Conservation (phyloP, 805 yeast genomes). For the Barnettozyma pratensis region DNA sequence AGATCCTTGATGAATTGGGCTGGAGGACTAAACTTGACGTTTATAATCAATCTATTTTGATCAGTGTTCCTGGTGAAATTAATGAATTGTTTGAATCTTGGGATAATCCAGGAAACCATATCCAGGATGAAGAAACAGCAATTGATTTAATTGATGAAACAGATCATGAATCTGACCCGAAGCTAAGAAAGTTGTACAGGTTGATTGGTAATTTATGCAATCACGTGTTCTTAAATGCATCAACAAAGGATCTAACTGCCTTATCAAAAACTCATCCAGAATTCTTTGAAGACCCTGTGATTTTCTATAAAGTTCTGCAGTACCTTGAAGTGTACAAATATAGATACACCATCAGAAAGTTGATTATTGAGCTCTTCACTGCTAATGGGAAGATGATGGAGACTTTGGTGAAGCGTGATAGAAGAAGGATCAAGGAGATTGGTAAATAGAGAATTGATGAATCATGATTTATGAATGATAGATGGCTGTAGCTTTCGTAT, state of each 20-base stretch:
- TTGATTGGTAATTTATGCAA: conserved; percentile 53
- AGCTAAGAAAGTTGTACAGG: conserved; percentile 26
- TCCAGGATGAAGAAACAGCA: conserved; percentile 7
- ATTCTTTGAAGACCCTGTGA: conserved; percentile 48
- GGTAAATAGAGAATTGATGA: not conserved
- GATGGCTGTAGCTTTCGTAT: too few relatives aligned
- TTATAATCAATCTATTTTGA: conserved; percentile 38
- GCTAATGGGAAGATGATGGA: conserved; percentile 46
- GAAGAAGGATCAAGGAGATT: conserved; percentile 25
- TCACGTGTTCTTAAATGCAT: conserved; percentile 45
- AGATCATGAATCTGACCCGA: conserved; percentile 22
- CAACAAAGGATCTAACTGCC: conserved; percentile 51
- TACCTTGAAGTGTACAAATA: conserved; percentile 54
- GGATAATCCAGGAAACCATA: conserved; percentile 1
- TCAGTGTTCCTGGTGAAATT: conserved; percentile 34
- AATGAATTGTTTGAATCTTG: conserved; percentile 25
- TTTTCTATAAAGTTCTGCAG: conserved; percentile 48
- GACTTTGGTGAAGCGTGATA: conserved; percentile 40
- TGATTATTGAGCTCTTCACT: conserved; percentile 60
- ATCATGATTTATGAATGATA: not conserved
- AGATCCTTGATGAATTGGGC: conserved; percentile 72
- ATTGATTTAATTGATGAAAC: conserved; percentile 11
- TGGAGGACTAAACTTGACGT: conserved; percentile 57
- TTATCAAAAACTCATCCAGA: conserved; percentile 46
- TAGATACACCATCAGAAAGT: conserved; percentile 57